A percentile compares a stretch with the other conserved stretches of the same genome.
Conservation (phyloP, 2,329 filamentous ascomycete genomes). For the Hymenoscyphus fraxineus region DNA sequence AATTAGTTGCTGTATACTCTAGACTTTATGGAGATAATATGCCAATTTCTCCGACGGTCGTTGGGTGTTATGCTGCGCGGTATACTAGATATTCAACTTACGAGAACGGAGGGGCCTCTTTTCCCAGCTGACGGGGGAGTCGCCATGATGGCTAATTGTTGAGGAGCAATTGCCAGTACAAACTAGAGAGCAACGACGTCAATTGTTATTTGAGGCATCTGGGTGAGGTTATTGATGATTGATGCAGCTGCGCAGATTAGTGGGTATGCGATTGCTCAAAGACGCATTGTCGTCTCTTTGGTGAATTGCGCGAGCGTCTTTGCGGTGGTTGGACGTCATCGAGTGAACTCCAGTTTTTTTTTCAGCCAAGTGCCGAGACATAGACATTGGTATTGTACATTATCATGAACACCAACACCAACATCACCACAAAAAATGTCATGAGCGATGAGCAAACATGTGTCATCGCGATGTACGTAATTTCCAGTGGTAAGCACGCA, state of each 20-base stretch:
- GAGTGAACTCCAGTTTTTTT: not conserved
- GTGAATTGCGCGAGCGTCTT: not conserved
- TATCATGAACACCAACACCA: not conserved
- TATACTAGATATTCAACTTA: slow-evolving; percentile 35
- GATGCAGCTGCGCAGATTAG: not conserved
- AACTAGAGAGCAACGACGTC: slow-evolving; percentile 5
- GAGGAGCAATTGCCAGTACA: not conserved
- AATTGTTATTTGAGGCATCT: slow-evolving; percentile 9
- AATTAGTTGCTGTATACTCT: not conserved
- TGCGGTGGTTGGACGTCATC: not conserved
- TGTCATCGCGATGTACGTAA: too few species aligned
- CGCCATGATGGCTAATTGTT: slow-evolving; percentile 22
- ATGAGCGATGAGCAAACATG: too few species aligned
- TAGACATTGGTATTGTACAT: not conserved
- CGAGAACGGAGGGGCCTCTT: slow-evolving; percentile 58
- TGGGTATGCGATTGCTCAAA: not conserved
- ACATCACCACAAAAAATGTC: not conserved
- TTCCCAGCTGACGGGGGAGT: slow-evolving; percentile 37
- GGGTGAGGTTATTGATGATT: not conserved
- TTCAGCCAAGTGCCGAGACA: not conserved
- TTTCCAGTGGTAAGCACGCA: too few species aligned
- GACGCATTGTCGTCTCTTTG: not conserved
- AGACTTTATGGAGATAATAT: not conserved
- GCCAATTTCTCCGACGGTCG: not conserved
- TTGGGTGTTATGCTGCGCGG: not conserved